Percentiles rank a stretch among this genome's conserved stretches.
Evolutionary conservation across 345 rosid species (phyloP).

Genomic region (Camelina laxa): DNA sequence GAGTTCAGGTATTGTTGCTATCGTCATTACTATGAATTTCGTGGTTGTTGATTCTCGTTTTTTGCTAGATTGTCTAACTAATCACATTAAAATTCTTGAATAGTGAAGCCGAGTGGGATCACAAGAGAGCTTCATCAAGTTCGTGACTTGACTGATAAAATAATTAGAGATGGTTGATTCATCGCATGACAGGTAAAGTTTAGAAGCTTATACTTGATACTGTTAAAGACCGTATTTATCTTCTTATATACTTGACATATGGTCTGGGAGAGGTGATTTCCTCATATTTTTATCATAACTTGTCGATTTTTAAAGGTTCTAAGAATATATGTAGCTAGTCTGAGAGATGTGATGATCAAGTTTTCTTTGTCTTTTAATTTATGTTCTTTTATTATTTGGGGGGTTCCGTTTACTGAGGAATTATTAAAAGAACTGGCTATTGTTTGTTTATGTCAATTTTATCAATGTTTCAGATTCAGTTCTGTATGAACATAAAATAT

Average conservation of each 20-base stretch:
- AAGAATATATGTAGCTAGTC: constrained; percentile 10
- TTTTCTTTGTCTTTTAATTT: neutral
- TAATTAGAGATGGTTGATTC: constrained; percentile 10
- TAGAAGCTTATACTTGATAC: neutral
- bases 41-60: neutral
- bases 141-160: neutral
- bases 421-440: neutral
- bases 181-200: constrained; percentile 19
- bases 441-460: neutral
- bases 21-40: neutral
- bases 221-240: neutral
- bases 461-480: neutral
- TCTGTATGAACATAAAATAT: neutral
- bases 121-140: constrained; percentile 24
- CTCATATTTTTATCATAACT: neutral
- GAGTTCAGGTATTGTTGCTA: neutral
- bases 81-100: constrained; percentile 2
- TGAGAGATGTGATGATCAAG: constrained; percentile 1
- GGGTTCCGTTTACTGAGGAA: neutral
- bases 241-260: constrained; percentile 3
- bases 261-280: neutral
- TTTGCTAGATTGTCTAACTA: neutral
- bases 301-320: neutral
- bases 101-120: constrained; percentile 15
- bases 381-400: neutral